Conservation (phyloP, 2,329 filamentous ascomycete species). For the Penicillium expansum region DNA sequence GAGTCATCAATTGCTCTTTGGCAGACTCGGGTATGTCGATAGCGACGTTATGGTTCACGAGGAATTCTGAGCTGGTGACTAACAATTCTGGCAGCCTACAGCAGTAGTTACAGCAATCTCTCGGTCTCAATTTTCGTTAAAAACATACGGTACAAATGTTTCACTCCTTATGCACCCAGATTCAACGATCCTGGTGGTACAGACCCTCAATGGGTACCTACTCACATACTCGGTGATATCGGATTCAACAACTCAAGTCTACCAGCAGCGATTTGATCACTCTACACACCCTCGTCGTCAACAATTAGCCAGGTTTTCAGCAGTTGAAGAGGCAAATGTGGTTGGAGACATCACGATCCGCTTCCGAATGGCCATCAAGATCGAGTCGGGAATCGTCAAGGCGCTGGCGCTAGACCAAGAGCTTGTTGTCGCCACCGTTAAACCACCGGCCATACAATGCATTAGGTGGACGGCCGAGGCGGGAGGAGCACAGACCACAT, state of each 20-base stretch:
- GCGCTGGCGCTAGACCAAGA: slow-evolving; percentile 90
- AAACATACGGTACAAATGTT: slow-evolving; percentile 80
- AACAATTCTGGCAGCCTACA: slow-evolving; percentile 62
- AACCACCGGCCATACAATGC: slow-evolving; percentile 92
- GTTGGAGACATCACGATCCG: slow-evolving; percentile 84
- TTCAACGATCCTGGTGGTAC: slow-evolving; percentile 85
- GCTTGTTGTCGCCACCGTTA: slow-evolving; percentile 83
- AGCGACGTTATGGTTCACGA: slow-evolving; percentile 2
- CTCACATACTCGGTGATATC: slow-evolving; percentile 92
- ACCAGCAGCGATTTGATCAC: slow-evolving; percentile 71
- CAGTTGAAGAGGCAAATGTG: slow-evolving; percentile 76
- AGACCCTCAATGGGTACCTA: slow-evolving; percentile 79
- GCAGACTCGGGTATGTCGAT: slow-evolving; percentile 76
- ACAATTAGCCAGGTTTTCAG: slow-evolving; percentile 53
- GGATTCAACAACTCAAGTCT: slow-evolving; percentile 77
- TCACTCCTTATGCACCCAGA: slow-evolving; percentile 85
- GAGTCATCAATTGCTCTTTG: slow-evolving; percentile 83
- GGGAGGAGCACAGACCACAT: slow-evolving; percentile 78
- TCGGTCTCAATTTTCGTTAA: slow-evolving; percentile 74
- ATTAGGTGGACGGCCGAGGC: slow-evolving; percentile 90
- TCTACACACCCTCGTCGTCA: slow-evolving; percentile 46
- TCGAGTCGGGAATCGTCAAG: slow-evolving; percentile 89
- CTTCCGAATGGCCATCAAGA: slow-evolving; percentile 96
- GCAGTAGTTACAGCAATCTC: slow-evolving; percentile 82
- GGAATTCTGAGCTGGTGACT: slow-evolving; percentile 22